Conservation (phyloP, 2,329 filamentous ascomycete species). For the Gaeumannomyces sp. region DNA sequence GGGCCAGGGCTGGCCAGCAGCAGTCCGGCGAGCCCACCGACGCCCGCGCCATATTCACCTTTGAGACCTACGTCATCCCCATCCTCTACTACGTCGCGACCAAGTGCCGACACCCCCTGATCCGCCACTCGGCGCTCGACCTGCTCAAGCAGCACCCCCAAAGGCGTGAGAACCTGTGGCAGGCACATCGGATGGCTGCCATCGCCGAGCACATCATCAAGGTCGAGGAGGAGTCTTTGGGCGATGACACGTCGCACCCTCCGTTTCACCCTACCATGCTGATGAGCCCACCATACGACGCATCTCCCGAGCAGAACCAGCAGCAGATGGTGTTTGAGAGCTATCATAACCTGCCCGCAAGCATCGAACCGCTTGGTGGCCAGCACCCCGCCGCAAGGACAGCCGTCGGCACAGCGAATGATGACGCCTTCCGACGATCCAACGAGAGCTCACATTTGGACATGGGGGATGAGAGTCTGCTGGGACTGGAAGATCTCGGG, state of each 20-base stretch:
- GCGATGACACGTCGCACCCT: background rate
- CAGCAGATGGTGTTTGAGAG: background rate
- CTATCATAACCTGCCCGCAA: background rate
- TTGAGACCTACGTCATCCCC: constrained; percentile 32
- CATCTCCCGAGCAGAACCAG: background rate
- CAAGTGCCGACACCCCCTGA: constrained; percentile 32
- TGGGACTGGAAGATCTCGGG: constrained; percentile 7
- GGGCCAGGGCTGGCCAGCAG: background rate
- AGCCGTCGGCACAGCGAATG: background rate
- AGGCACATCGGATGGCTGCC: constrained; percentile 22
- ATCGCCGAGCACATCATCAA: constrained; percentile 29
- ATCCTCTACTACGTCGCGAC: constrained; percentile 31
- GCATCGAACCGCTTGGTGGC: background rate
- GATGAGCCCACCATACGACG: background rate
- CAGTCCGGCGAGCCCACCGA: background rate
- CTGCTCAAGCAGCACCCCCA: constrained; percentile 23
- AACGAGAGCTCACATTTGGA: background rate
- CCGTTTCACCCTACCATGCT: background rate
- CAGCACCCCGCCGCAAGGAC: background rate
- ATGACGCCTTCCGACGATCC: background rate
- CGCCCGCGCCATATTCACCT: constrained; percentile 24
- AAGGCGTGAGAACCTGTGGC: constrained; percentile 33
- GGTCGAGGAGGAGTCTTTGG: constrained; percentile 26
- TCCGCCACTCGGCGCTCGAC: constrained; percentile 29
- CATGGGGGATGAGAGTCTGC: background rate